Evolutionary conservation across 352 stramenopile genomes (phyloP).

Genomic region (Globisporangium cederbergense): DNA sequence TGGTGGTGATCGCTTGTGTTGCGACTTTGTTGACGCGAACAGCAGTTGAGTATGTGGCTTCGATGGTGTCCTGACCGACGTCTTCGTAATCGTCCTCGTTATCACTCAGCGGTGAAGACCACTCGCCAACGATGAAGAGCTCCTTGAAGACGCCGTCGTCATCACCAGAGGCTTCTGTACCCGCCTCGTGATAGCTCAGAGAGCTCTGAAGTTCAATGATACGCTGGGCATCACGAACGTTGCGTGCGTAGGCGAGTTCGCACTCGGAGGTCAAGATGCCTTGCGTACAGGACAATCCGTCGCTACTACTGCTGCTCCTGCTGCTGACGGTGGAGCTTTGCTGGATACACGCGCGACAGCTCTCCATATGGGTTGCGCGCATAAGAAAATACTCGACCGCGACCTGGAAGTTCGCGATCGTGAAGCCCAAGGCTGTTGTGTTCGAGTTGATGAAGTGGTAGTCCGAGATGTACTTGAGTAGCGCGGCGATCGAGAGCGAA

Average conservation of each 20-base stretch:
- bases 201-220: not conserved
- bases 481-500: slow-evolving; percentile 45
- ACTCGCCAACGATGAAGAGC: slow-evolving; percentile 47
- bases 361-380: slow-evolving; percentile 26
- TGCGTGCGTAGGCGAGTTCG: slow-evolving; percentile 3
- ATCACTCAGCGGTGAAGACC: slow-evolving; percentile 24
- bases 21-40: slow-evolving; percentile 14
- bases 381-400: slow-evolving; percentile 74
- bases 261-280: slow-evolving; percentile 8
- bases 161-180: not conserved
- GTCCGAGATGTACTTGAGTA: slow-evolving; percentile 69
- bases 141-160: slow-evolving; percentile 13
- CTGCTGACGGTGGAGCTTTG: not conserved
- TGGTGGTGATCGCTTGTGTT: not conserved
- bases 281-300: not conserved
- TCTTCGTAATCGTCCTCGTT: slow-evolving; percentile 12
- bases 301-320: not conserved
- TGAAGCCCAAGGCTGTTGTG: slow-evolving; percentile 73
- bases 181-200: not conserved
- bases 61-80: not conserved
- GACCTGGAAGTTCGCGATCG: slow-evolving; percentile 79
- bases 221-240: not conserved
- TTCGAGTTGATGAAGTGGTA: slow-evolving; percentile 87
- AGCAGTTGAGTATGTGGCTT: not conserved
- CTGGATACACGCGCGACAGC: slow-evolving; percentile 22